These are phyloP conservation scores for Botrytis fabae DNA, from an alignment of 2,329 filamentous ascomycete genomes.

Conservation along the genomic window DNA sequence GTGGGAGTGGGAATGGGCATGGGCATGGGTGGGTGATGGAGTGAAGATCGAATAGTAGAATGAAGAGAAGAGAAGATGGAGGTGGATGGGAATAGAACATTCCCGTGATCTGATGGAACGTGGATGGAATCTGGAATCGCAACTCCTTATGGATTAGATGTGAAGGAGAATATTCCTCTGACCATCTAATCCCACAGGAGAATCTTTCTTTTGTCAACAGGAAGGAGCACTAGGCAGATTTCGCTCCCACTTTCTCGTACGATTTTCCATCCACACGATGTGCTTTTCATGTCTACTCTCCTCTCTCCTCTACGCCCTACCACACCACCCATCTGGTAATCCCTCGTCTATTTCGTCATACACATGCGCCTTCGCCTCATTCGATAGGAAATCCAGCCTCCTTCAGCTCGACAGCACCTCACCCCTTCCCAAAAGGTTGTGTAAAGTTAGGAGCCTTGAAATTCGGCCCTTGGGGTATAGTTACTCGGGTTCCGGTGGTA, in stretches of 20 bases:
- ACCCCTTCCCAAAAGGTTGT: neutral
- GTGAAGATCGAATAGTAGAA: neutral
- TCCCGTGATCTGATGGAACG: neutral
- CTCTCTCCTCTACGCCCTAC: neutral
- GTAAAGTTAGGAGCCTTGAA: slow-evolving; percentile 11
- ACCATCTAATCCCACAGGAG: neutral
- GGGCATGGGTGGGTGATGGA: too few relatives aligned
- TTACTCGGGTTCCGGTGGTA: neutral
- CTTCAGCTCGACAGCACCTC: neutral
- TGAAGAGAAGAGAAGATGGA: neutral
- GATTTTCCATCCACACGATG: neutral
- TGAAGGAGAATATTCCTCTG: neutral
- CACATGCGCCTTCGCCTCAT: neutral
- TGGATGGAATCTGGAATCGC: neutral
- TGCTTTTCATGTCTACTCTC: too few relatives aligned
- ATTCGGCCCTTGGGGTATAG: neutral
- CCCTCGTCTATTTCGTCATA: neutral
- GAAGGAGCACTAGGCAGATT: neutral
- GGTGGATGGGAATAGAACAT: neutral
- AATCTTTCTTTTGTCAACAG: neutral
- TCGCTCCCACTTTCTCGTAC: neutral
- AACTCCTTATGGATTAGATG: neutral
- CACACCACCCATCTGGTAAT: neutral
- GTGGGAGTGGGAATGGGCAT: neutral
- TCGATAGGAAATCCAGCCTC: neutral